Percentiles rank a stretch among this genome's conserved stretches.
Evolutionary conservation across 495 filamentous ascomycete species (phyloP).

Genomic region (Tuber melanosporum): DNA sequence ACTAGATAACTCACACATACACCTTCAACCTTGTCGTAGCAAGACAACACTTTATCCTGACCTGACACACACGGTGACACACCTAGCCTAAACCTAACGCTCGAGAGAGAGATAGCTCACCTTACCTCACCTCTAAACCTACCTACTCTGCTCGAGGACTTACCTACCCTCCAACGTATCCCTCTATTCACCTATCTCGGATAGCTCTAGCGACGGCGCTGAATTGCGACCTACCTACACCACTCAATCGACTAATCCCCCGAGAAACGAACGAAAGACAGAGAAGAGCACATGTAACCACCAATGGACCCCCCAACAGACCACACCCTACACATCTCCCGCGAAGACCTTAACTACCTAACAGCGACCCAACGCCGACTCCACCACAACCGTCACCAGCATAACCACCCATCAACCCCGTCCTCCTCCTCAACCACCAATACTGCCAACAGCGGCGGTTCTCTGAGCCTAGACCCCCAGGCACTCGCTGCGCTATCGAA

Average conservation of each 20-base stretch:
- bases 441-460: slow-evolving; percentile 19
- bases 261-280: not conserved
- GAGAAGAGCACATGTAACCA: slow-evolving; percentile 27
- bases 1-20: not conserved
- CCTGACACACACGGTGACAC: not conserved
- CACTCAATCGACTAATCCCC: not conserved
- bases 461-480: slow-evolving; percentile 35
- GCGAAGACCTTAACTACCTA: slow-evolving; percentile 40
- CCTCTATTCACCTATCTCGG: not conserved
- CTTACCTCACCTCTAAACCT: not conserved
- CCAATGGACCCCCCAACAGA: slow-evolving; percentile 38
- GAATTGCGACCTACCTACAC: not conserved
- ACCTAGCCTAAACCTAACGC: not conserved
- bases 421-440: slow-evolving; percentile 28
- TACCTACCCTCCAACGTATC: not conserved
- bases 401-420: not conserved
- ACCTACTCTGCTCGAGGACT: not conserved
- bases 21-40: not conserved
- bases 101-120: not conserved
- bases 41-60: not conserved
- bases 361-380: slow-evolving; percentile 35
- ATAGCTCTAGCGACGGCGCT: not conserved
- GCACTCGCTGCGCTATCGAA: slow-evolving; percentile 38
- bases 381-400: not conserved
- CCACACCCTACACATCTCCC: slow-evolving; percentile 38